Evolutionary conservation across 495 filamentous ascomycete species (phyloP).

Genomic region (Mytilinidion resinicola): DNA sequence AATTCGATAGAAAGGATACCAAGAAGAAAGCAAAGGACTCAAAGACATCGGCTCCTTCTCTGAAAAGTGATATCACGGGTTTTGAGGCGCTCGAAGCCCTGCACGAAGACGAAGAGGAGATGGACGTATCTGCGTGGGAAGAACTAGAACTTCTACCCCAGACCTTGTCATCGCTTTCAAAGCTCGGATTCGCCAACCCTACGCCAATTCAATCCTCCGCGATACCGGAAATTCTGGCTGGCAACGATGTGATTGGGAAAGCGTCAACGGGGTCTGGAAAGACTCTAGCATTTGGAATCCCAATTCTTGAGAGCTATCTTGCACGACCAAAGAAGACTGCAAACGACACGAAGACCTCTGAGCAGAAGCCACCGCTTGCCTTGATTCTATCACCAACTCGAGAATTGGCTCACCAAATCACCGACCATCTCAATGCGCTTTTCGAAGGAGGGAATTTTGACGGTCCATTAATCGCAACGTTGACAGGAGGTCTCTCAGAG

Average conservation of each 20-base stretch:
- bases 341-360: slow-evolving; percentile 33
- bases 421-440: slow-evolving; percentile 70
- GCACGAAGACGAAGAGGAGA: slow-evolving; percentile 26
- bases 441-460: slow-evolving; percentile 51
- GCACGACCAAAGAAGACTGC: slow-evolving; percentile 34
- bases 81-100: slow-evolving; percentile 22
- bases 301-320: slow-evolving; percentile 64
- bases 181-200: slow-evolving; percentile 69
- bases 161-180: slow-evolving; percentile 65
- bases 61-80: not conserved
- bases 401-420: slow-evolving; percentile 87
- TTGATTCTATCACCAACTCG: slow-evolving; percentile 88
- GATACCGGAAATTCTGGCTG: slow-evolving; percentile 69
- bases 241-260: slow-evolving; percentile 74
- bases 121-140: slow-evolving; percentile 71
- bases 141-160: slow-evolving; percentile 61
- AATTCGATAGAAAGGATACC: slow-evolving; percentile 40
- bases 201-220: slow-evolving; percentile 70
- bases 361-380: slow-evolving; percentile 54
- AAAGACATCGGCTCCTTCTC: slow-evolving; percentile 24
- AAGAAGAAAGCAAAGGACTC: slow-evolving; percentile 28
- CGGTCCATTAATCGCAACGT: slow-evolving; percentile 62
- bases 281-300: slow-evolving; percentile 76
- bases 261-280: slow-evolving; percentile 80
- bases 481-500: slow-evolving; percentile 85